A percentile compares a stretch with the other conserved stretches of the same genome.
phyloP scores from a whole-genome alignment of 2,329 filamentous ascomycete genomes.

The Alternaria tenuissima region DNA sequence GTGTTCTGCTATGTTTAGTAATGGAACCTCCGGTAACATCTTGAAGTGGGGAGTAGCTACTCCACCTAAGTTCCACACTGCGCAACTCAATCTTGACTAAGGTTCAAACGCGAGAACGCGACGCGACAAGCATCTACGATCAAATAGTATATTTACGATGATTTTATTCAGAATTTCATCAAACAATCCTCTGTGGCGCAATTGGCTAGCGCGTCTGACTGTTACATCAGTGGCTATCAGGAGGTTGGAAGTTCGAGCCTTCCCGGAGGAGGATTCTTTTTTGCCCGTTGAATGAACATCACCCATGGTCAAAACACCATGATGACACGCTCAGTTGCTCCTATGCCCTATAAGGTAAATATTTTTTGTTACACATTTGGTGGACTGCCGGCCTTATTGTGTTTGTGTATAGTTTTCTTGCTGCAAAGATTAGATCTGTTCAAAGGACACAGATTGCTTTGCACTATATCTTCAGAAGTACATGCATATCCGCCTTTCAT shows the following conservation, averaged over 20 bases:
- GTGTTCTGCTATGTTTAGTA: not conserved
- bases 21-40: not conserved
- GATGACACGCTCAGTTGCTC: too few relatives aligned
- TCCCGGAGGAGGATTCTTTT: conserved; percentile 30
- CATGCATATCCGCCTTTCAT: not conserved
- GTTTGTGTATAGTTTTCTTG: too few relatives aligned
- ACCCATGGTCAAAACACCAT: too few relatives aligned
- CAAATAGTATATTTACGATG: too few relatives aligned
- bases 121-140: too few relatives aligned
- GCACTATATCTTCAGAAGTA: not conserved
- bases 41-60: not conserved
- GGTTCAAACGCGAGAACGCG: too few relatives aligned
- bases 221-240: conserved; percentile 55
- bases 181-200: conserved; percentile 48
- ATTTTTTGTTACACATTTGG: too few relatives aligned
- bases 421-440: accelerated
- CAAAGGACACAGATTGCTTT: too few relatives aligned
- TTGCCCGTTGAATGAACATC: not conserved
- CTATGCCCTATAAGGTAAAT: too few relatives aligned
- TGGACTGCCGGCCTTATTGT: too few relatives aligned
- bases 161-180: not conserved
- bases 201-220: conserved; percentile 69
- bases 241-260: conserved; percentile 39
- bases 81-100: too few relatives aligned
- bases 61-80: not conserved